Conservation (phyloP, 805 yeast genomes). For the Candida manassasensis region DNA sequence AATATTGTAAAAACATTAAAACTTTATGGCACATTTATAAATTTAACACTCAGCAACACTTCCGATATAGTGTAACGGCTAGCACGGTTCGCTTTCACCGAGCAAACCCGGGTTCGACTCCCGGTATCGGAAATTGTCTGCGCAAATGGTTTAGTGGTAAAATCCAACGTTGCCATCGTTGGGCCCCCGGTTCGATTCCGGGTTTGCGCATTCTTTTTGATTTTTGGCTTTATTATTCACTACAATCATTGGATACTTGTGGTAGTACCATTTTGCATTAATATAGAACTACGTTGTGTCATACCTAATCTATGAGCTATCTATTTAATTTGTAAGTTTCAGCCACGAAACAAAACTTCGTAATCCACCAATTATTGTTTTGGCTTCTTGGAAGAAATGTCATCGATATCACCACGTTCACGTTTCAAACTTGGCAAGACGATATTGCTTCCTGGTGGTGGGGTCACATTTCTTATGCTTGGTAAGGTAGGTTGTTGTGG, state of each 20-base stretch:
- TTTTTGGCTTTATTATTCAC: no score
- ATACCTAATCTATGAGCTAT: no score
- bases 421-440: conserved; percentile 19
- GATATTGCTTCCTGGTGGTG: conserved; percentile 6
- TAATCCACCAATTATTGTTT: conserved; percentile 7
- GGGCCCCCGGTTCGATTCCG: conserved; percentile 6
- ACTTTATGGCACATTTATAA: no score
- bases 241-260: no score
- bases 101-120: conserved; percentile 76
- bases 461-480: conserved; percentile 3
- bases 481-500: conserved; percentile 5
- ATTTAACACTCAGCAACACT: no score
- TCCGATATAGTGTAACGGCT: conserved; percentile 52
- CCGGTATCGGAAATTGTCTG: conserved; percentile 59
- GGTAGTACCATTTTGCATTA: no score
- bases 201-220: conserved; percentile 3
- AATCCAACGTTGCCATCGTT: conserved; percentile 6
- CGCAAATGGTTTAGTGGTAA: conserved; percentile 5
- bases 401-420: conserved; percentile 16
- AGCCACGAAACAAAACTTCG: neutral
- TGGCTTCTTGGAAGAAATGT: conserved; percentile 10
- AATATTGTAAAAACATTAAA: no score
- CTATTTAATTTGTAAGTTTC: neutral
- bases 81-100: conserved; percentile 53
- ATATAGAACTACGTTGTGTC: neutral